These are phyloP conservation scores for Rhododendron griersonianum DNA, from an alignment of 148 eudicot genomes.

Conservation along the genomic window DNA sequence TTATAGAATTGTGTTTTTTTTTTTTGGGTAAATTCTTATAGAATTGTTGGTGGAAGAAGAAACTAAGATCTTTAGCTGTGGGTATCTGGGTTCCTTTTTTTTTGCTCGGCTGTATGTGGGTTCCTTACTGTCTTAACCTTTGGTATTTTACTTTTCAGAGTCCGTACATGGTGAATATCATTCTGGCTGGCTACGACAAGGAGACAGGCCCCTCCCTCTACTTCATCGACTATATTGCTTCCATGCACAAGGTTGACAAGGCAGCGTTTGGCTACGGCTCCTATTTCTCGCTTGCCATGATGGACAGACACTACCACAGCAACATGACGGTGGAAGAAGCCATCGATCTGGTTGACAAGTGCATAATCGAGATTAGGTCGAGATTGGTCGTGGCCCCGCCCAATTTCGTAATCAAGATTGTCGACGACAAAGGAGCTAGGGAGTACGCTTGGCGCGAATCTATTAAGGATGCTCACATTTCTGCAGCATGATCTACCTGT, in stretches of 20 bases:
- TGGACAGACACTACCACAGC: slow-evolving; percentile 72
- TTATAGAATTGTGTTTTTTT: neutral
- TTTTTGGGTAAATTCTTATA: too few relatives aligned
- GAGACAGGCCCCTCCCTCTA: slow-evolving; percentile 78
- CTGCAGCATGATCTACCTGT: slow-evolving; percentile 25
- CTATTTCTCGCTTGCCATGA: slow-evolving; percentile 76
- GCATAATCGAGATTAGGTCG: slow-evolving; percentile 68
- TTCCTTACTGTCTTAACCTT: neutral
- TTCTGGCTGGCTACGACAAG: slow-evolving; percentile 82
- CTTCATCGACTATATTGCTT: slow-evolving; percentile 78
- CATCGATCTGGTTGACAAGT: slow-evolving; percentile 63
- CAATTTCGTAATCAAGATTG: slow-evolving; percentile 80
- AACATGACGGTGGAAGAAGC: slow-evolving; percentile 82
- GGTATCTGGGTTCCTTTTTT: neutral
- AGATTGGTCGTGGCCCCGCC: slow-evolving; percentile 89
- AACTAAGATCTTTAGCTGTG: neutral
- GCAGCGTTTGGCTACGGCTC: slow-evolving; percentile 88
- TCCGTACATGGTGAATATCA: slow-evolving; percentile 69
- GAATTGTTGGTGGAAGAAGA: neutral
- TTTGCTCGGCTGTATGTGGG: neutral
- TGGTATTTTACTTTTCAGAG: slow-evolving; percentile 41
- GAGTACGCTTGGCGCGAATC: slow-evolving; percentile 76
- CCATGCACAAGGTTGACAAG: slow-evolving; percentile 81
- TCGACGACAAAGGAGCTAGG: slow-evolving; percentile 76
- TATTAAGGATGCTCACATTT: slow-evolving; percentile 42